phyloP scores from a whole-genome alignment of 2,329 filamentous ascomycete genomes.

The Thermoascus crustaceus region DNA sequence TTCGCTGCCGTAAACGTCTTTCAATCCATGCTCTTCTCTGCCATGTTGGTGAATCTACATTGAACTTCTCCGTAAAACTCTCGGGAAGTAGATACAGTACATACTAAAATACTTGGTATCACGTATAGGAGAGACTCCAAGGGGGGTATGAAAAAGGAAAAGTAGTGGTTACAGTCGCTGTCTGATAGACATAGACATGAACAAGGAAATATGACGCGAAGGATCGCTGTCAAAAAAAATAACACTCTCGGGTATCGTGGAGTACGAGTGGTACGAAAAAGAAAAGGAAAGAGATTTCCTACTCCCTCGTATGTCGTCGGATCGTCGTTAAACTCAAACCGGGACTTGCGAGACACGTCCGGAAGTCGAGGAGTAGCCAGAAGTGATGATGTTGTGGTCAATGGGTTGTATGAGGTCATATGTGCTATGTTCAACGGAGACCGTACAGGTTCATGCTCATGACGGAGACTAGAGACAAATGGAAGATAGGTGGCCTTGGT shows the following conservation, averaged over 20 bases:
- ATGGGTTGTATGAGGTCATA: neutral
- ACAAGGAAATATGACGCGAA: neutral
- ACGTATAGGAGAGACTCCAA: too few relatives aligned
- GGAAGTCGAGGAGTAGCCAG: neutral
- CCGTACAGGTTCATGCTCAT: neutral
- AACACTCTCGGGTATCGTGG: neutral
- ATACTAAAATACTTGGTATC: too few relatives aligned
- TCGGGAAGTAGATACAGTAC: neutral
- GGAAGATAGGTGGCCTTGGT: neutral
- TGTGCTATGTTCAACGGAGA: neutral
- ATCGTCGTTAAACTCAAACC: too few relatives aligned
- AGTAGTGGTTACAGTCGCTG: neutral
- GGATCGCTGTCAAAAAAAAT: neutral
- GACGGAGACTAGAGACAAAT: neutral
- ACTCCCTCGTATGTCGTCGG: neutral
- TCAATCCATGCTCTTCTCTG: too few relatives aligned
- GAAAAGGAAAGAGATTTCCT: neutral
- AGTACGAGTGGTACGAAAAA: neutral
- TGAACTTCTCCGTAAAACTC: too few relatives aligned
- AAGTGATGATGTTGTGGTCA: neutral
- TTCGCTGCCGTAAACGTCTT: too few relatives aligned
- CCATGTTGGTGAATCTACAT: too few relatives aligned
- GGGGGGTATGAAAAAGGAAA: conserved; percentile 1
- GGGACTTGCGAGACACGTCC: too few relatives aligned
- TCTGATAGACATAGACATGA: neutral